phyloP scores from a whole-genome alignment of 1,284 basidiomycete genomes.

The Cystobasidium sp. region DNA sequence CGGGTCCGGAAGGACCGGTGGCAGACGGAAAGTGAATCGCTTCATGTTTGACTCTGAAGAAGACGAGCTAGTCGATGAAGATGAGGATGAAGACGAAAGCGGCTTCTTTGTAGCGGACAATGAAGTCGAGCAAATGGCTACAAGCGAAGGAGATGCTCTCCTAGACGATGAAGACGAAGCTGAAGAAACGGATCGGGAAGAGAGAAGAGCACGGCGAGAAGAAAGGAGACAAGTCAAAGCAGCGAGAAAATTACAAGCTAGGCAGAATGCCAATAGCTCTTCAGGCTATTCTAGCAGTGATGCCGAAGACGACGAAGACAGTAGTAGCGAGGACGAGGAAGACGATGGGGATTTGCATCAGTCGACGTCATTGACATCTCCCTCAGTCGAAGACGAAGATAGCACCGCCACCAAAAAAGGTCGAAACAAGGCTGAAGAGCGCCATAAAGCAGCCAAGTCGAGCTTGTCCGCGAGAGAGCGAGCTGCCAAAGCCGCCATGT shows the following conservation, averaged over 20 bases:
- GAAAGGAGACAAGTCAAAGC: constrained; percentile 6
- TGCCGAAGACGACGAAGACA: background rate
- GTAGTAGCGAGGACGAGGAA: background rate
- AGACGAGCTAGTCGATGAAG: constrained; percentile 10
- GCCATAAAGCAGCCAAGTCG: background rate
- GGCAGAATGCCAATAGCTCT: background rate
- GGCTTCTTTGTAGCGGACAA: constrained; percentile 14
- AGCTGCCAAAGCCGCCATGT: constrained; percentile 27
- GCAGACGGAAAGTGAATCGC: constrained; percentile 1
- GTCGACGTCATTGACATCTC: constrained; percentile 9
- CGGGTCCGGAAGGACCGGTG: background rate
- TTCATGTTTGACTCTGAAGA: constrained; percentile 9
- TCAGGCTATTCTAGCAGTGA: background rate
- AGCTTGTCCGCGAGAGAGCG: constrained; percentile 6
- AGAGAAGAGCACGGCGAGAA: background rate
- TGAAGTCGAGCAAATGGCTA: constrained; percentile 1
- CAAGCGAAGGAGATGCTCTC: background rate
- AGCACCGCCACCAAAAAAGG: constrained; percentile 7
- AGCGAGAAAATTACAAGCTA: background rate
- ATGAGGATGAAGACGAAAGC: constrained; percentile 21
- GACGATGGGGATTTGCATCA: background rate
- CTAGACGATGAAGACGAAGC: constrained; percentile 18
- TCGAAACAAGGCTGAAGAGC: background rate
- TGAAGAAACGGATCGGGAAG: constrained; percentile 21
- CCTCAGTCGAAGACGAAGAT: constrained; percentile 4